Conservation (phyloP, 768 basidiomycete species). For the Hygrocybe punicea region DNA sequence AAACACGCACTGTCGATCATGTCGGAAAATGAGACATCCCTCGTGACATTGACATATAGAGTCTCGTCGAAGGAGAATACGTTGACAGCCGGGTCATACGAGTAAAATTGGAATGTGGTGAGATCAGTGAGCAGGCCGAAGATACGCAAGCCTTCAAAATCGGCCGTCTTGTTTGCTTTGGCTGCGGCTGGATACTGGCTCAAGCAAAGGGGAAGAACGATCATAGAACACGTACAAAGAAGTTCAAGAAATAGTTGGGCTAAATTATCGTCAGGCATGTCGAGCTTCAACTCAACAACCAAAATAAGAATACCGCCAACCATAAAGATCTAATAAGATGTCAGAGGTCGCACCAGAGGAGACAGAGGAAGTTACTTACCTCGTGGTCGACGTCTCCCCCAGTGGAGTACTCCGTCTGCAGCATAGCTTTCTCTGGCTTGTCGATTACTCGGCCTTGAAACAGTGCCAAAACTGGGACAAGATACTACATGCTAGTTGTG, state of each 20-base stretch:
- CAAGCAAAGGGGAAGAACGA: not conserved
- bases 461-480: conserved; percentile 14
- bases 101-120: conserved; percentile 13
- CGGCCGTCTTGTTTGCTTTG: not conserved
- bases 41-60: not conserved
- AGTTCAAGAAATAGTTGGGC: conserved; percentile 15
- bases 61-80: not conserved
- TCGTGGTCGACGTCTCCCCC: conserved; percentile 14
- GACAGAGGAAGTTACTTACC: conserved; percentile 7
- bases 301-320: conserved; percentile 15
- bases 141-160: conserved; percentile 7
- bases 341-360: not conserved
- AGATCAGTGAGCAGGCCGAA: conserved; percentile 15
- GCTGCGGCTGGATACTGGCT: conserved; percentile 11
- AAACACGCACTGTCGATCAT: not conserved
- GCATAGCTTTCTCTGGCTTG: conserved; percentile 13
- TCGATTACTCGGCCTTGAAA: conserved; percentile 16
- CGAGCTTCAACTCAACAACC: conserved; percentile 26
- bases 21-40: not conserved
- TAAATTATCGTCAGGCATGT: not conserved
- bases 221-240: conserved; percentile 9
- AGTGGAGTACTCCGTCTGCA: conserved; percentile 7
- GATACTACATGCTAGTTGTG: conserved; percentile 3
- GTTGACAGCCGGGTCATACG: conserved; percentile 11
- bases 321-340: conserved; percentile 9